phyloP scores from a whole-genome alignment of 1,139 yeast genomes.

The Saccharomyces hybrid region DNA sequence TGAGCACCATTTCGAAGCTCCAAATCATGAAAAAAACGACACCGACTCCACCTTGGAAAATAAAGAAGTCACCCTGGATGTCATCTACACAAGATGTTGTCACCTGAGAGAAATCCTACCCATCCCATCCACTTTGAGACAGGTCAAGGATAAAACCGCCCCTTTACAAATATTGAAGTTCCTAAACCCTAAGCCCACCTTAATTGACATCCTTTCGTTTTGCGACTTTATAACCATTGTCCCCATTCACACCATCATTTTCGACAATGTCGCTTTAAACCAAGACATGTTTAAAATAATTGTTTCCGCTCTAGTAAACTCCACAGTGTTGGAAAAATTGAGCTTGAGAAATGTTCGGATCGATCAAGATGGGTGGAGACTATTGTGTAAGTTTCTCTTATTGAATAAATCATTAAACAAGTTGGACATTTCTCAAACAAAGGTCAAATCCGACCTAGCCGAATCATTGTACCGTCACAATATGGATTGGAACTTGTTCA shows the following conservation, averaged over 20 bases:
- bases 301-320: conserved; percentile 52
- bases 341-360: conserved; percentile 73
- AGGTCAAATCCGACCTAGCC: conserved; percentile 48
- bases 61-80: conserved; percentile 46
- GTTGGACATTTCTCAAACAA: conserved; percentile 71
- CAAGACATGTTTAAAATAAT: conserved; percentile 72
- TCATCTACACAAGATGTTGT: conserved; percentile 67
- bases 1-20: conserved; percentile 45
- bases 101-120: conserved; percentile 68
- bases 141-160: conserved; percentile 61
- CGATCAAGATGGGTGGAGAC: conserved; percentile 65
- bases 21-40: conserved; percentile 12
- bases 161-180: conserved; percentile 74
- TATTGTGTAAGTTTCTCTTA: conserved; percentile 63
- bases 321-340: conserved; percentile 56
- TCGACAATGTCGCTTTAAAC: conserved; percentile 76
- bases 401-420: conserved; percentile 51
- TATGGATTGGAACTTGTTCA: conserved; percentile 72
- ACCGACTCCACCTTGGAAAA: conserved; percentile 9
- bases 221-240: conserved; percentile 80
- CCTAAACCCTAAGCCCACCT: conserved; percentile 82
- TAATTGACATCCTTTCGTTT: conserved; percentile 81
- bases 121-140: conserved; percentile 68
- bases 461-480: conserved; percentile 48
- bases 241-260: conserved; percentile 68